These are phyloP conservation scores for Xylaria sp. DNA, from an alignment of 495 filamentous ascomycete species.

Conservation along the genomic window DNA sequence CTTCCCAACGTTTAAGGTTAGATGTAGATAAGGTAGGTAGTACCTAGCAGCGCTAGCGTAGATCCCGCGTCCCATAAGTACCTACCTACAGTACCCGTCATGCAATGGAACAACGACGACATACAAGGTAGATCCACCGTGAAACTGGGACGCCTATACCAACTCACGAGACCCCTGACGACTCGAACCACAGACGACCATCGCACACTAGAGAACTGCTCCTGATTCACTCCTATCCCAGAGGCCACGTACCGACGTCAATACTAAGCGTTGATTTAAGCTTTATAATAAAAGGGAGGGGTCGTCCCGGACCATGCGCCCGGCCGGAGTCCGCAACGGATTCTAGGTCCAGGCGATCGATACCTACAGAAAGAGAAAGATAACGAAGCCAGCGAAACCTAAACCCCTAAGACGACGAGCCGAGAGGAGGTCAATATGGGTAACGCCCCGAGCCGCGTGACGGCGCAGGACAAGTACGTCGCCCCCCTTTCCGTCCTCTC, in stretches of 20 bases:
- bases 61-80: constrained; percentile 1
- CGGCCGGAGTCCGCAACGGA: constrained; percentile 35
- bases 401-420: not conserved
- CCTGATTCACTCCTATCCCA: not conserved
- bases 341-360: constrained; percentile 41
- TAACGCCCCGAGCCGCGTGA: constrained; percentile 52
- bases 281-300: constrained; percentile 14
- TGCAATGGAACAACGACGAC: constrained; percentile 23
- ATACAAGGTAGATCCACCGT: not conserved
- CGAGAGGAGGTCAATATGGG: constrained; percentile 44
- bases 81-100: too few species aligned
- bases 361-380: not conserved
- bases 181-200: not conserved
- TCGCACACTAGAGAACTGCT: not conserved
- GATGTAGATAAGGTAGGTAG: too few species aligned
- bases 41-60: not conserved
- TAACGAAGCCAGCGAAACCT: not conserved
- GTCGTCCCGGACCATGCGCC: constrained; percentile 36
- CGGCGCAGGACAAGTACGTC: constrained; percentile 54
- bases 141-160: not conserved
- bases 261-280: not conserved
- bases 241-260: not conserved
- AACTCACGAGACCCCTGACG: constrained; percentile 19
- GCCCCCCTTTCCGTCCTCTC: constrained; percentile 2
- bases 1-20: not conserved